Evolutionary conservation across 2,329 filamentous ascomycete species (phyloP).

Genomic region (Cladosporium sp.): DNA sequence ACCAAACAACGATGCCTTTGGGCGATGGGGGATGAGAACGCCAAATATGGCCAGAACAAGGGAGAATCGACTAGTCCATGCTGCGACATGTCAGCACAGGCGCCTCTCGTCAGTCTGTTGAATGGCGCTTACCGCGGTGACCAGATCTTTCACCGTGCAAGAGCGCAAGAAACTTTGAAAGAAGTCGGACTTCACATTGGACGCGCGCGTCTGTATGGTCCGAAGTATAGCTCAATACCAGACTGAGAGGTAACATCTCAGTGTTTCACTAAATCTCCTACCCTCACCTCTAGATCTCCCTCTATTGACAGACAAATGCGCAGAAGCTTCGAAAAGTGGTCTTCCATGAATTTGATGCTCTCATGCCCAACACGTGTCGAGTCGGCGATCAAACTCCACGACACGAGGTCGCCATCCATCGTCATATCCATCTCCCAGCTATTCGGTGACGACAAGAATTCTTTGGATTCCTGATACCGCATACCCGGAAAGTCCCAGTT

Average conservation of each 20-base stretch:
- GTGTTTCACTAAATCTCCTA: not conserved
- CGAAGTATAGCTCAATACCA: not conserved
- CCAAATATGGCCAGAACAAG: not conserved
- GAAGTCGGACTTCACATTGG: not conserved
- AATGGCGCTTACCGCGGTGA: not conserved
- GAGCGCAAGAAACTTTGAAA: not conserved
- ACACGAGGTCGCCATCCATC: not conserved
- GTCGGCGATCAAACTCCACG: not conserved
- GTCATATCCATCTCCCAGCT: not conserved
- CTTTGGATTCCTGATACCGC: not conserved
- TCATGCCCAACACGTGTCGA: not conserved
- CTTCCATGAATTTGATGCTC: not conserved
- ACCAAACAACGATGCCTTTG: not conserved
- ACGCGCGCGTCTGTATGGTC: not conserved
- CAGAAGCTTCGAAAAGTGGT: not conserved
- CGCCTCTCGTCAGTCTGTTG: not conserved
- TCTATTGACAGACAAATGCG: not conserved
- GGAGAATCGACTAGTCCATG: not conserved
- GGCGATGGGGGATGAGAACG: not conserved
- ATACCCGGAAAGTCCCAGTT: not conserved
- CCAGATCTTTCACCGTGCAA: not conserved
- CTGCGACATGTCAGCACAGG: not conserved
- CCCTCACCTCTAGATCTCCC: not conserved
- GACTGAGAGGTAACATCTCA: not conserved
- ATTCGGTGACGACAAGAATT: not conserved